Conservation (phyloP, 768 basidiomycete species). For the Leccinellum luteum region DNA sequence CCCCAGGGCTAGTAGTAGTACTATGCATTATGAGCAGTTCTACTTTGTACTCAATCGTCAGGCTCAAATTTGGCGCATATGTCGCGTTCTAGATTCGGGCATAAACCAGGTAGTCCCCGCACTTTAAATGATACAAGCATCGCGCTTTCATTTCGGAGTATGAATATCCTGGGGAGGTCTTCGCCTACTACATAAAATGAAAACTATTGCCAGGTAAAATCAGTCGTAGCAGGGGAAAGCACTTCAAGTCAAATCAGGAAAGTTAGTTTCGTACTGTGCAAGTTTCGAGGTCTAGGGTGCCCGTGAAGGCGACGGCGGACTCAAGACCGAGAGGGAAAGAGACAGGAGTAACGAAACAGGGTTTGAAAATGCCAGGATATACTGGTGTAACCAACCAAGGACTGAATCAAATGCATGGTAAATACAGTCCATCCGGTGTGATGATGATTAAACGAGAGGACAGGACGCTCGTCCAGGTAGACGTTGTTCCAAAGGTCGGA, state of each 20-base stretch:
- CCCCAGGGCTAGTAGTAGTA: no score
- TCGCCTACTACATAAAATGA: background rate
- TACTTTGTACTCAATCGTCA: background rate
- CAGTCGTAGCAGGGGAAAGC: background rate
- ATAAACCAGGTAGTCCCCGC: no score
- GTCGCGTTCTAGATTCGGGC: no score
- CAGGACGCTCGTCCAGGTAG: slow-evolving; percentile 22
- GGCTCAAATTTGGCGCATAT: no score
- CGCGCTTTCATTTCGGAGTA: background rate
- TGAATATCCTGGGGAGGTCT: background rate
- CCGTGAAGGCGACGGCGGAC: background rate
- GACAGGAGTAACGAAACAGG: slow-evolving; percentile 1
- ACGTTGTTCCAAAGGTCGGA: slow-evolving; percentile 19
- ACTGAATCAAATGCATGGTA: slow-evolving; percentile 20
- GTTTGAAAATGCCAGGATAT: slow-evolving; percentile 11
- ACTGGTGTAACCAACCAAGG: slow-evolving; percentile 9
- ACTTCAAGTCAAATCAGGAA: background rate
- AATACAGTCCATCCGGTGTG: slow-evolving; percentile 23
- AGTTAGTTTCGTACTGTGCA: background rate
- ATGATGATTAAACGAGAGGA: slow-evolving; percentile 32
- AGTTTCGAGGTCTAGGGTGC: background rate
- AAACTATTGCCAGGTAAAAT: background rate
- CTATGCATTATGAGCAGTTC: background rate
- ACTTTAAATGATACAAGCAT: background rate
- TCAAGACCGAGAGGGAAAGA: background rate